A percentile compares a stretch with the other conserved stretches of the same genome.
These are phyloP conservation scores for Polygonum maritimum DNA, from an alignment of 148 eudicot species.

Conservation along the genomic window DNA sequence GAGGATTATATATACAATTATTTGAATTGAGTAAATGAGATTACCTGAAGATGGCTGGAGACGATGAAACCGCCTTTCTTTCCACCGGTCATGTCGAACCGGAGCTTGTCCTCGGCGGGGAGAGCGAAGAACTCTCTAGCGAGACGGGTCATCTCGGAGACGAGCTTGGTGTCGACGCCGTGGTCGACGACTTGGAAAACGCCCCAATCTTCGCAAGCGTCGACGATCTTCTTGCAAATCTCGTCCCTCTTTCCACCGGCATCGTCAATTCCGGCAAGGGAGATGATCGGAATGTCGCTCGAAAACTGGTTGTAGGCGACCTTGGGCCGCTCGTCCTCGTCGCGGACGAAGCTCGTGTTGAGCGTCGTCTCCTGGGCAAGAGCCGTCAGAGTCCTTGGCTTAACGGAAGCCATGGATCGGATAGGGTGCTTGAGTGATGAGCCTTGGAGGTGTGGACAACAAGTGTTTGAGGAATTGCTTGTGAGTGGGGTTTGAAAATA, in stretches of 20 bases:
- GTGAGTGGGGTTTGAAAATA: not conserved
- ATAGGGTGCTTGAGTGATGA: not conserved
- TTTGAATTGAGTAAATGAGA: not conserved
- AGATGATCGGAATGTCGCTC: conserved; percentile 70
- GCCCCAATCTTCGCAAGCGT: conserved; percentile 91
- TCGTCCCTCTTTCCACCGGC: conserved; percentile 28
- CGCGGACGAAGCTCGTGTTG: conserved; percentile 54
- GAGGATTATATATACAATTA: too few species aligned
- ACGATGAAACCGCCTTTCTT: conserved; percentile 97
- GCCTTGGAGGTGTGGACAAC: not conserved
- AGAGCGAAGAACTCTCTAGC: conserved; percentile 70
- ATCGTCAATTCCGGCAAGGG: conserved; percentile 65
- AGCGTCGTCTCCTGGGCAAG: conserved; percentile 35
- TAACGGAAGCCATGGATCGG: conserved; percentile 24
- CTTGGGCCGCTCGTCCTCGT: conserved; percentile 89
- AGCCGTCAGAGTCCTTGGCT: conserved; percentile 42
- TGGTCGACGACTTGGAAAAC: conserved; percentile 89
- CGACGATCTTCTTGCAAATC: conserved; percentile 63
- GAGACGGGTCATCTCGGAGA: conserved; percentile 54
- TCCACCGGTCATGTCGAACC: conserved; percentile 89
- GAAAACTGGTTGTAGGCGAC: conserved; percentile 72
- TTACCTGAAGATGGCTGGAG: conserved; percentile 92
- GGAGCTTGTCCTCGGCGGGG: conserved; percentile 72
- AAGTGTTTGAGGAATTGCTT: conserved; percentile 8
- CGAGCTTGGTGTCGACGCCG: conserved; percentile 39